A percentile compares a stretch with the other conserved stretches of the same genome.
These are phyloP conservation scores for Linnemannia hyalina DNA, from an alignment of 192 early-diverging fungal species.

Conservation along the genomic window DNA sequence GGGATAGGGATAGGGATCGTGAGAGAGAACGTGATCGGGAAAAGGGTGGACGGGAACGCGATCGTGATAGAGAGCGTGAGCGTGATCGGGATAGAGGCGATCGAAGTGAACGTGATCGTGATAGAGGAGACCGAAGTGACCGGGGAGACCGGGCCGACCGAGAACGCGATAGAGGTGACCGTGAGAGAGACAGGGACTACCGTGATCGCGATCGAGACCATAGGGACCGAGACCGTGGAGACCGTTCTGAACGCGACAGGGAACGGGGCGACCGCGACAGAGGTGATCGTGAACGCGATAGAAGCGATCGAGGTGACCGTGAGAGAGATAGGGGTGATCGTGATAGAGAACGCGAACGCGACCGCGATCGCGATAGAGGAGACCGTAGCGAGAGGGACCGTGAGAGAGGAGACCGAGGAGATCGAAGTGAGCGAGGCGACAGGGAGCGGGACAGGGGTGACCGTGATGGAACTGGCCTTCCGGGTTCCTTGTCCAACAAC, in stretches of 20 bases:
- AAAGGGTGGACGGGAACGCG: constrained; percentile 6
- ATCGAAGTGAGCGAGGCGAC: constrained; percentile 24
- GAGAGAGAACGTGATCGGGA: constrained; percentile 5
- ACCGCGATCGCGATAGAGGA: constrained; percentile 28
- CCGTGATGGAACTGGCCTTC: constrained; percentile 14
- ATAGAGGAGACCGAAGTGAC: constrained; percentile 27
- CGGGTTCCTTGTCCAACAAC: constrained; percentile 28
- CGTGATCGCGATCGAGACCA: constrained; percentile 16
- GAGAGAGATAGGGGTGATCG: constrained; percentile 35
- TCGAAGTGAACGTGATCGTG: constrained; percentile 6
- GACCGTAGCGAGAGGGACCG: constrained; percentile 23
- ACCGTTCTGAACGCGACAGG: constrained; percentile 11
- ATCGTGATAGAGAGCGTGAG: constrained; percentile 12
- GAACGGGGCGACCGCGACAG: constrained; percentile 32
- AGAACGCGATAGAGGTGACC: constrained; percentile 11
- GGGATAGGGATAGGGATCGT: not conserved
- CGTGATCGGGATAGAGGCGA: constrained; percentile 20
- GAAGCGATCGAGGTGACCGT: constrained; percentile 11
- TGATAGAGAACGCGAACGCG: constrained; percentile 27
- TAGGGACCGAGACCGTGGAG: constrained; percentile 25
- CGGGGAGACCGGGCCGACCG: not conserved
- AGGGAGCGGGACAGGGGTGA: constrained; percentile 28
- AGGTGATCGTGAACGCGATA: constrained; percentile 17
- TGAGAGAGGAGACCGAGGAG: constrained; percentile 8
- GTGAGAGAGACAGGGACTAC: constrained; percentile 13